A percentile compares a stretch with the other conserved stretches of the same genome.
Evolutionary conservation across 768 basidiomycete species (phyloP).

Genomic region (Rickenella mellea): DNA sequence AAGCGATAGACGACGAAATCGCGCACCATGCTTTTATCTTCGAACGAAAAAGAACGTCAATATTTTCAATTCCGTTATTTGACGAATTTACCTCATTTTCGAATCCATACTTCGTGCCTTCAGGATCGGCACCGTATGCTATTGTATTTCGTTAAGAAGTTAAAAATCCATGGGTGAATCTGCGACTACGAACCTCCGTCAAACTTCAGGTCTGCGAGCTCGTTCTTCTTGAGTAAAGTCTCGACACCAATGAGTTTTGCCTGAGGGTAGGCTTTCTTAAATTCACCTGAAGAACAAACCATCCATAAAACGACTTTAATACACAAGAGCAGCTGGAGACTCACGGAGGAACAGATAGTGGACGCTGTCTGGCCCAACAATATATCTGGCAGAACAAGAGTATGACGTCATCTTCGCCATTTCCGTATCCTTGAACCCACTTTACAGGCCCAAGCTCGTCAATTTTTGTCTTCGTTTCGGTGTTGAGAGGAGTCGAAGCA

Average conservation of each 20-base stretch:
- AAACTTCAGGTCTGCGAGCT: conserved; percentile 40
- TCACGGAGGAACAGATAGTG: conserved; percentile 53
- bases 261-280: conserved; percentile 55
- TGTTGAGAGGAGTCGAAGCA: conserved; percentile 67
- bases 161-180: neutral
- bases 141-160: conserved; percentile 1
- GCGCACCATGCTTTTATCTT: conserved; percentile 43
- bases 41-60: too few species aligned
- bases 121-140: conserved; percentile 58
- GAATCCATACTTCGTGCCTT: conserved; percentile 63
- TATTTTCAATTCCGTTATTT: too few species aligned
- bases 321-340: conserved; percentile 7
- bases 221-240: conserved; percentile 40
- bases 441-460: conserved; percentile 61
- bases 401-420: too few species aligned
- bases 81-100: conserved; percentile 58
- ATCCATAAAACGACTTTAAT: conserved; percentile 7
- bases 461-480: conserved; percentile 53
- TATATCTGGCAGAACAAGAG: too few species aligned
- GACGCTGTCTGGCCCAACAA: conserved; percentile 46
- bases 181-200: conserved; percentile 45
- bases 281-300: conserved; percentile 32
- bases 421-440: too few species aligned
- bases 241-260: conserved; percentile 67
- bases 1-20: neutral